Conservation (phyloP, 108 stramenopile species). For the Craspedostauros australis region DNA sequence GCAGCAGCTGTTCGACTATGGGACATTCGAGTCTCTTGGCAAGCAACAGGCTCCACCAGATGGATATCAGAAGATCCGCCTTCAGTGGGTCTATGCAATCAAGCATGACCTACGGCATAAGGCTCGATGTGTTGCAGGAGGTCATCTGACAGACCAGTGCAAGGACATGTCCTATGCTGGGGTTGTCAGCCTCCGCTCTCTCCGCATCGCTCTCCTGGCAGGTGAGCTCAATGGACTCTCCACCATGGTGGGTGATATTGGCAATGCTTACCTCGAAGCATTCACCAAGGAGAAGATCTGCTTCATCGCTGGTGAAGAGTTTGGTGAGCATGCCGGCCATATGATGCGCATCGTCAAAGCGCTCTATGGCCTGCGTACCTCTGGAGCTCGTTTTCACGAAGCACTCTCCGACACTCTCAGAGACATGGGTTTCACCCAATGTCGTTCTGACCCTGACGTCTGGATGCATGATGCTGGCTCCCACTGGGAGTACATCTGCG, state of each 20-base stretch:
- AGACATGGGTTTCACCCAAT: slow-evolving; percentile 20
- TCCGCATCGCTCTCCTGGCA: too few relatives aligned
- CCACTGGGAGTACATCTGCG: slow-evolving; percentile 24
- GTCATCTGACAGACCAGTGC: slow-evolving; percentile 24
- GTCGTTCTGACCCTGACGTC: slow-evolving; percentile 28
- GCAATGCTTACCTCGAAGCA: too few relatives aligned
- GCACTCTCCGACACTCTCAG: slow-evolving; percentile 3
- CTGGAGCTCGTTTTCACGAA: too few relatives aligned
- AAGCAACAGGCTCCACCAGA: slow-evolving; percentile 11
- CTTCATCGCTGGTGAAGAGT: slow-evolving; percentile 40
- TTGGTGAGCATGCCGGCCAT: slow-evolving; percentile 25
- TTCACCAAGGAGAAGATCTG: slow-evolving; percentile 29
- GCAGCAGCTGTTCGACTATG: slow-evolving; percentile 14
- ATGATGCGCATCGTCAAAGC: slow-evolving; percentile 19
- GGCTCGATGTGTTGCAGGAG: slow-evolving; percentile 24
- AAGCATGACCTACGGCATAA: slow-evolving; percentile 30
- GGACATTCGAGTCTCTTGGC: slow-evolving; percentile 15
- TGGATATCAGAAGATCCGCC: slow-evolving; percentile 23
- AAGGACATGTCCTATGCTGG: too few relatives aligned
- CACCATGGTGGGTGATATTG: too few relatives aligned
- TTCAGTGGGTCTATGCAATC: slow-evolving; percentile 18
- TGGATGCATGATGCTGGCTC: slow-evolving; percentile 18
- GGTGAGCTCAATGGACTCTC: too few relatives aligned
- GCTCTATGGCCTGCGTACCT: slow-evolving; percentile 27
- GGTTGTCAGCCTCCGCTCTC: too few relatives aligned